A percentile compares a stretch with the other conserved stretches of the same genome.
These are phyloP conservation scores for Trifolium pratense DNA, from an alignment of 306 rosid species.

Conservation along the genomic window DNA sequence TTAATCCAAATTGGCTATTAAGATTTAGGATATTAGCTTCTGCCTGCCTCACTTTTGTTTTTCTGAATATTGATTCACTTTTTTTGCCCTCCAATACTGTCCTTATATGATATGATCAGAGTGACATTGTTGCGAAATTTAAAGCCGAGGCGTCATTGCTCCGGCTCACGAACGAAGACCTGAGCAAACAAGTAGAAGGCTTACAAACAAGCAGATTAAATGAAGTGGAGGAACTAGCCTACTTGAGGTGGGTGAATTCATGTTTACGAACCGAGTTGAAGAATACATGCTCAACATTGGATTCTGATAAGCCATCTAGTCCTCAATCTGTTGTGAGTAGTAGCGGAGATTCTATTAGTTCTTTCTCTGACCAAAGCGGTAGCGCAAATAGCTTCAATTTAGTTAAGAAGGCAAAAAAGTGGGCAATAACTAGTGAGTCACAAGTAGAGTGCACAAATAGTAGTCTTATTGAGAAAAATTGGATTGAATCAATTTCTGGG, in stretches of 20 bases:
- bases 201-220: slow-evolving; percentile 87
- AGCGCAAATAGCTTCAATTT: slow-evolving; percentile 62
- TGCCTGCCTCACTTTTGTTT: slow-evolving; percentile 17
- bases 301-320: slow-evolving; percentile 65
- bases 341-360: slow-evolving; percentile 56
- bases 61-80: slow-evolving; percentile 2
- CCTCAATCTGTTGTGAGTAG: slow-evolving; percentile 55
- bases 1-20: not conserved
- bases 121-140: slow-evolving; percentile 74
- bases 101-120: slow-evolving; percentile 46
- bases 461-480: slow-evolving; percentile 53
- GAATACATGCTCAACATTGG: slow-evolving; percentile 61
- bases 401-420: slow-evolving; percentile 77
- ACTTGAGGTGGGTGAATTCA: slow-evolving; percentile 97
- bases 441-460: slow-evolving; percentile 63
- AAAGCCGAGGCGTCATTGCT: slow-evolving; percentile 89
- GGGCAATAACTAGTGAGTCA: slow-evolving; percentile 65
- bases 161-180: slow-evolving; percentile 84
- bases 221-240: slow-evolving; percentile 98
- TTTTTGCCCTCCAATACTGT: not conserved
- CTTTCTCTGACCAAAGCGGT: slow-evolving; percentile 56
- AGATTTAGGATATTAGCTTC: not conserved
- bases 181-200: slow-evolving; percentile 94
- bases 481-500: slow-evolving; percentile 64
- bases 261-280: slow-evolving; percentile 84